These are phyloP conservation scores for Brassica rapa DNA, from an alignment of 345 rosid genomes.

Conservation along the genomic window DNA sequence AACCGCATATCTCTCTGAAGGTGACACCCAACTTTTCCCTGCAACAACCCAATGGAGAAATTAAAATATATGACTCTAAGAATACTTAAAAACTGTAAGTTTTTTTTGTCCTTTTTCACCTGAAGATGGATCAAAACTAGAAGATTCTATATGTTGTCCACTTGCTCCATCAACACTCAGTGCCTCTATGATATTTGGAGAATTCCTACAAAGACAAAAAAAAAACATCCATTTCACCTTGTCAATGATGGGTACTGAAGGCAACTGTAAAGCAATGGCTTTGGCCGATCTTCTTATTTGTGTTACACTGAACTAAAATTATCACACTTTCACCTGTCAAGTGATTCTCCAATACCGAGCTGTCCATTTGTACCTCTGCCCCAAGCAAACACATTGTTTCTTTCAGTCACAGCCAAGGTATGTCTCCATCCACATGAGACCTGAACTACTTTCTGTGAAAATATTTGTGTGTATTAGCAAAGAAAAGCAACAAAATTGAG, in stretches of 20 bases:
- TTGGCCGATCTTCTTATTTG: too few species aligned
- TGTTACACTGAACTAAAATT: neutral
- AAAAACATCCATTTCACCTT: conserved; percentile 9
- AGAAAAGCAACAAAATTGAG: conserved; percentile 11
- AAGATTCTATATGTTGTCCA: conserved; percentile 71
- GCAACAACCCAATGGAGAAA: conserved; percentile 19
- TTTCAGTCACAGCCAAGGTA: conserved; percentile 85
- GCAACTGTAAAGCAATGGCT: neutral
- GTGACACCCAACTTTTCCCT: conserved; percentile 91
- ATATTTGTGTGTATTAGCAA: conserved; percentile 17
- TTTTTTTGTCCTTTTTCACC: conserved; percentile 43
- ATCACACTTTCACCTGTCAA: conserved; percentile 62
- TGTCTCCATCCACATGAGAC: conserved; percentile 99
- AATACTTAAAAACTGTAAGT: too few species aligned
- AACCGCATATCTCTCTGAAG: conserved; percentile 85
- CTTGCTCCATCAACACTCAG: conserved; percentile 82
- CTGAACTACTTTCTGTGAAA: conserved; percentile 69
- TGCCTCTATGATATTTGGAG: conserved; percentile 69
- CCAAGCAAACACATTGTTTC: conserved; percentile 85
- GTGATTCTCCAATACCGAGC: conserved; percentile 82
- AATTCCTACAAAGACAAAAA: conserved; percentile 51
- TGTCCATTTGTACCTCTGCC: conserved; percentile 99
- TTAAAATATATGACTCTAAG: neutral
- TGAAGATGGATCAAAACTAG: conserved; percentile 63
- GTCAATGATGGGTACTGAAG: neutral